Base-by-base conservation (phyloP, 495 filamentous ascomycete genomes). In the Tuber calosporum region DNA sequence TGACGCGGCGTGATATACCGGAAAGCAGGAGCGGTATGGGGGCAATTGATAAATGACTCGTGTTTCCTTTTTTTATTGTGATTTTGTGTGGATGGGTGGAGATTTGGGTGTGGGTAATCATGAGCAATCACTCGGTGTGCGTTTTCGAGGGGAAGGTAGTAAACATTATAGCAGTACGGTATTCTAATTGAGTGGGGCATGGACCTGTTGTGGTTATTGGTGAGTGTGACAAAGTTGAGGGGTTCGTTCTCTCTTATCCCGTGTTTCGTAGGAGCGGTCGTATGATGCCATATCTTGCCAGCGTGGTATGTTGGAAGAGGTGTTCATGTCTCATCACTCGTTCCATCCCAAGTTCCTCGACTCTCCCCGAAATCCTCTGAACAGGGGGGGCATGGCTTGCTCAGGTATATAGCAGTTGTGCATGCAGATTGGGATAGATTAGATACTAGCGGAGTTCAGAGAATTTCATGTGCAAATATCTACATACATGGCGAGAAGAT, bases 41-140 rank as follows among this genome's bases (percentile, higher is more conserved):
- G 67, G n/a, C 15, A 45, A 34, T 43, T 75, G 34, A 38, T 34
- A 70, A n/a, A 48, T 74, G 22, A 36, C 74, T 39, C 39, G 45
- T 34, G 69, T 13, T 36, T 53, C 66, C 34, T 67, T 68, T 22
- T 40, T 76, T 40, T 75, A 43, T 68, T 69, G 67, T 37, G 74
- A 72, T 76, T 45, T 70, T 62, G 66, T 48, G 48, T 13, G 22
- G 22, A 66, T 15, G 53, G 53, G 11, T 5, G 53, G 53, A 58
- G 37, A 20, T 72, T 53, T 66, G 74, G 30, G 39, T 30, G 53
- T 43, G 1, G 42, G 30, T 34, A 62, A 30, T 62, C 53, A 62
- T 62, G 53, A 13, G 53, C 19, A 62, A 62, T 62, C 53, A 62
- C 53, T 62, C 53, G 53, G 30, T 30, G 26, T 17, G 26, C 13